These are phyloP conservation scores for Zizania latifolia DNA, from an alignment of 176 grass and related monocot species.

Conservation along the genomic window DNA sequence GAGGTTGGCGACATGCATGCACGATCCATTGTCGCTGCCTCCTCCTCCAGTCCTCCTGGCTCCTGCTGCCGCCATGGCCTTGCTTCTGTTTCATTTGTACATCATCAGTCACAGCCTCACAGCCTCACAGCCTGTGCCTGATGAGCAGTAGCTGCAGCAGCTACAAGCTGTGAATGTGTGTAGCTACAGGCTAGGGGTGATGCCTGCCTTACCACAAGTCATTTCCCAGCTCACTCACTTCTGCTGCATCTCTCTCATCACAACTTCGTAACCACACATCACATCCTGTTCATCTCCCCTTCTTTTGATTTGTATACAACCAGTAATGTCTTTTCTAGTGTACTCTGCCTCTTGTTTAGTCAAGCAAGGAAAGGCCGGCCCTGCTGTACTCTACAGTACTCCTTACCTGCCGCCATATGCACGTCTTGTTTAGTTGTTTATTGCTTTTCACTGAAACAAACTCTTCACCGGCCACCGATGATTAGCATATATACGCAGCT, in stretches of 20 bases:
- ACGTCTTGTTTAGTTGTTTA: background rate
- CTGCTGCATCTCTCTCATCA: background rate
- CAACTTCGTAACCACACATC: background rate
- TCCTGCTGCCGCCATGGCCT: background rate
- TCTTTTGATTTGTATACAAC: background rate
- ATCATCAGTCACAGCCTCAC: too few species aligned
- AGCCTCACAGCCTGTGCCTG: background rate
- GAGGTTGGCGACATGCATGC: background rate
- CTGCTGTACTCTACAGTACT: constrained; percentile 6
- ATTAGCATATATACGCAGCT: too few species aligned
- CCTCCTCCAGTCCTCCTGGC: background rate
- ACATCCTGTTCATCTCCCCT: background rate
- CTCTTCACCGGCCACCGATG: too few species aligned
- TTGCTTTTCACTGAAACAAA: too few species aligned
- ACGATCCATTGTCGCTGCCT: background rate
- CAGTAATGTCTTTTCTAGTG: background rate
- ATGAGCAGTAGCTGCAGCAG: background rate
- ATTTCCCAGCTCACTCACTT: background rate
- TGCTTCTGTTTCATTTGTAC: too few species aligned
- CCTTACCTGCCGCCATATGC: background rate
- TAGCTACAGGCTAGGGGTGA: background rate
- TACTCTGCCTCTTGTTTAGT: background rate
- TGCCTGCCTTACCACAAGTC: background rate
- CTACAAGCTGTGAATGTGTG: background rate
- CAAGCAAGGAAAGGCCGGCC: background rate